These are phyloP conservation scores for Globisporangium barbulae DNA, from an alignment of 352 stramenopile genomes.

Conservation along the genomic window DNA sequence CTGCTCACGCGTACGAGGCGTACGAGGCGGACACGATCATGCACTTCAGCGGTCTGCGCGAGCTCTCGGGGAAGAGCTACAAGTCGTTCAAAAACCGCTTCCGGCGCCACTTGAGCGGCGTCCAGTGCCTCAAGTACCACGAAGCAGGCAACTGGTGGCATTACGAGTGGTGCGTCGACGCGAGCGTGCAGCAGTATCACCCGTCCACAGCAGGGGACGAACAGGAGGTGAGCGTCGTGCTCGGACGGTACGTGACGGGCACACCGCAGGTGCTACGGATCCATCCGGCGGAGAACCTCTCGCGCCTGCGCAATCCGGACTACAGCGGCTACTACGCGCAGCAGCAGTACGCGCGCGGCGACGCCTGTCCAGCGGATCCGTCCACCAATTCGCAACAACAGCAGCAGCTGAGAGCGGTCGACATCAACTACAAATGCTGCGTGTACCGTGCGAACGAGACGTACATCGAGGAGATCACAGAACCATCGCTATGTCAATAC, in stretches of 20 bases:
- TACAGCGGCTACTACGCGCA: conserved; percentile 51
- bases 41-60: conserved; percentile 55
- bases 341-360: conserved; percentile 45
- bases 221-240: conserved; percentile 29
- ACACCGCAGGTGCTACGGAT: conserved; percentile 42
- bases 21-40: conserved; percentile 10
- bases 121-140: conserved; percentile 61
- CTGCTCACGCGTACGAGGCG: background rate
- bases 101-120: conserved; percentile 44
- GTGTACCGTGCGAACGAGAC: conserved; percentile 75
- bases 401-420: conserved; percentile 21
- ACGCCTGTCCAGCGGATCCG: conserved; percentile 30
- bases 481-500: conserved; percentile 53
- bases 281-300: conserved; percentile 31
- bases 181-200: conserved; percentile 71
- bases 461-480: conserved; percentile 69
- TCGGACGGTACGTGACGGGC: conserved; percentile 36
- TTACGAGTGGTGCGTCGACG: conserved; percentile 84
- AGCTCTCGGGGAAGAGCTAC: conserved; percentile 59
- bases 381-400: background rate
- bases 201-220: conserved; percentile 1
- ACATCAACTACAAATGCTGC: conserved; percentile 76
- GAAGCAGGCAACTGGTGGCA: conserved; percentile 68
- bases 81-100: conserved; percentile 70
- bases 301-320: conserved; percentile 39